Evolutionary conservation across 371 early-diverging fungal species (phyloP), one percentile per base, ranked within the genome.

Genomic region (Syncephalis fuscata): DNA sequence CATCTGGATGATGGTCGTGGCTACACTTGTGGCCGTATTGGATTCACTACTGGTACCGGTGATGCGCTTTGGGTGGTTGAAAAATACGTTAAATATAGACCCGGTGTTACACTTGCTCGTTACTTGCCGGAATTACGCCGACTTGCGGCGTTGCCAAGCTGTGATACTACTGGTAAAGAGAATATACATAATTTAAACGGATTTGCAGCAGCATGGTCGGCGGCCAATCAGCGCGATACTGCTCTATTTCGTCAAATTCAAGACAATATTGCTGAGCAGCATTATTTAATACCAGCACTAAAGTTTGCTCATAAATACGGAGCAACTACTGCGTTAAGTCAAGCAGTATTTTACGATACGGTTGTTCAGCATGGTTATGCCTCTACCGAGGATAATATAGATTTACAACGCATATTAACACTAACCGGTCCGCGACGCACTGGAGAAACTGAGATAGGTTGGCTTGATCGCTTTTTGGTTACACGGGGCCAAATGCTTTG

Each of bases 1-100:
- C 32, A 68, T 39, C 56, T 66, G 3, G 10, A 51, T 1, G 70
- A 68, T 38, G 69, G 69, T 9, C 50, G 69, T 10, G 66, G 68
- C 3, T 60, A 47, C 26, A 66, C 68, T 7, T 47, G 50, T 7
- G 69, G 69, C 11, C 53, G 59, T 25, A 60, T 63, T n/a, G 68
- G 68, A 0, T 68, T 66, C 54, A 58, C 61, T 22, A 61, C 68
- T 0, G 63, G 54, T 19, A 67, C 67, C 1, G 51, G 46, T 10
- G 65, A 67, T 37, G 67, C 59, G 4, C 58, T 61, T 52, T 25
- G 49, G n/a, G 61, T 67, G 8, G 48, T 66, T 20, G 38, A 57
- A 27, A 42, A 39, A 16, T 32, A 32, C 32, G 32, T 32, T 4
- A 4, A 32, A 32, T 62, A 67, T 53, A 44, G 47, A 25, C 40